A percentile compares a stretch with the other conserved stretches of the same genome.
Conservation (phyloP, 768 basidiomycete species). For the Candolleomyces aberdarensis region DNA sequence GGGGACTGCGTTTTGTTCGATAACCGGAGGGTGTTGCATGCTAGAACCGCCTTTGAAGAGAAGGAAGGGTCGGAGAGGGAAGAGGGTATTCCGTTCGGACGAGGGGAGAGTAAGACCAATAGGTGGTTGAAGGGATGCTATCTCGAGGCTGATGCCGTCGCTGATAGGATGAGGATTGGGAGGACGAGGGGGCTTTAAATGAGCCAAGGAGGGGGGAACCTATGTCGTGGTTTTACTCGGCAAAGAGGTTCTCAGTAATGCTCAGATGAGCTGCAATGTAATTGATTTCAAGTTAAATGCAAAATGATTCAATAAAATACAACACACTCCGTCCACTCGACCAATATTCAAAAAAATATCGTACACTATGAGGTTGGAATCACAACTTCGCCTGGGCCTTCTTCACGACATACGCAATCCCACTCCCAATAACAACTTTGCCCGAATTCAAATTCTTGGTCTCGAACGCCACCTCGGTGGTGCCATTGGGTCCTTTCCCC, state of each 20-base stretch:
- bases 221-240: not conserved
- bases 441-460: constrained; percentile 59
- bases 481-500: constrained; percentile 58
- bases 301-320: not conserved
- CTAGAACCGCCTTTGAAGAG: constrained; percentile 71
- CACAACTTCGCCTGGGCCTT: constrained; percentile 24
- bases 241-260: too few species aligned
- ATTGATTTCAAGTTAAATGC: not conserved
- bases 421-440: constrained; percentile 62
- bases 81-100: constrained; percentile 14
- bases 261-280: not conserved
- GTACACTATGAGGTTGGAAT: not conserved
- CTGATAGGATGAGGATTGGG: constrained; percentile 58
- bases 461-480: constrained; percentile 56
- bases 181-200: constrained; percentile 20
- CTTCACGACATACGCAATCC: constrained; percentile 63
- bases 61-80: constrained; percentile 25
- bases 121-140: constrained; percentile 93
- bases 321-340: not conserved
- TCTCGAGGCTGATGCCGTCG: constrained; percentile 62
- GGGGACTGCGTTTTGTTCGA: constrained; percentile 91
- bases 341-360: not conserved
- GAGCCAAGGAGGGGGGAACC: too few species aligned
- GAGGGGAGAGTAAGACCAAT: constrained; percentile 44
- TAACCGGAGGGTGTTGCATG: constrained; percentile 87